Conservation (phyloP, 768 basidiomycete genomes). For the Mycena olivaceomarginata region DNA sequence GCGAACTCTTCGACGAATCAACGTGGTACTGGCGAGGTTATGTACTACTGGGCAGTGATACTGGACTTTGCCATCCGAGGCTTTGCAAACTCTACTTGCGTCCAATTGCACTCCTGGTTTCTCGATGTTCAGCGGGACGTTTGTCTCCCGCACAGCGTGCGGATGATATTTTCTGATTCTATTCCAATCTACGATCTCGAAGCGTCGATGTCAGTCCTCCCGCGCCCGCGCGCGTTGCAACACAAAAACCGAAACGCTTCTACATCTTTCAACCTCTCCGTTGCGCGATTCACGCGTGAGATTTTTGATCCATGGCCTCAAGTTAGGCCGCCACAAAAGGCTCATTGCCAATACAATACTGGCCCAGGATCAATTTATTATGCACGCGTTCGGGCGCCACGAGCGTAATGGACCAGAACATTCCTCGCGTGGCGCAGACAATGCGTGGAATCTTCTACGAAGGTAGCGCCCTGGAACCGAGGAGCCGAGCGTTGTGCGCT, state of each 20-base stretch:
- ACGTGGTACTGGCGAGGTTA: not conserved
- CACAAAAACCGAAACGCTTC: not conserved
- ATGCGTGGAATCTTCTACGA: not conserved
- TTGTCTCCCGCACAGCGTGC: too few relatives aligned
- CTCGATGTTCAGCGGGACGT: too few relatives aligned
- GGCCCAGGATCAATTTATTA: not conserved
- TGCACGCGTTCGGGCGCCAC: not conserved
- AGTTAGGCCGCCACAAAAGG: not conserved
- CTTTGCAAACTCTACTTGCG: not conserved
- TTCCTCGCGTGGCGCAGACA: constrained; percentile 3
- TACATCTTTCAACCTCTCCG: not conserved
- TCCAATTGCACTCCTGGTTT: too few relatives aligned
- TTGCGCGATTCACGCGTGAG: constrained; percentile 20
- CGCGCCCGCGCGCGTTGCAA: not conserved
- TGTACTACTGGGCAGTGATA: not conserved
- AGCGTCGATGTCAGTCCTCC: not conserved
- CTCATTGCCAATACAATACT: not conserved
- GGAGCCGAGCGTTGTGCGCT: not conserved
- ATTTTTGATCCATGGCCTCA: not conserved
- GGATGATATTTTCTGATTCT: not conserved
- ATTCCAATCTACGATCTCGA: not conserved
- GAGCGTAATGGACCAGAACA: constrained; percentile 21
- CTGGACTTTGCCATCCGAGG: not conserved
- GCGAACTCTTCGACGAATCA: not conserved
- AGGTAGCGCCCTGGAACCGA: not conserved